Evolutionary conservation across 768 basidiomycete species (phyloP).

Genomic region (Asterophora lycoperdoides): DNA sequence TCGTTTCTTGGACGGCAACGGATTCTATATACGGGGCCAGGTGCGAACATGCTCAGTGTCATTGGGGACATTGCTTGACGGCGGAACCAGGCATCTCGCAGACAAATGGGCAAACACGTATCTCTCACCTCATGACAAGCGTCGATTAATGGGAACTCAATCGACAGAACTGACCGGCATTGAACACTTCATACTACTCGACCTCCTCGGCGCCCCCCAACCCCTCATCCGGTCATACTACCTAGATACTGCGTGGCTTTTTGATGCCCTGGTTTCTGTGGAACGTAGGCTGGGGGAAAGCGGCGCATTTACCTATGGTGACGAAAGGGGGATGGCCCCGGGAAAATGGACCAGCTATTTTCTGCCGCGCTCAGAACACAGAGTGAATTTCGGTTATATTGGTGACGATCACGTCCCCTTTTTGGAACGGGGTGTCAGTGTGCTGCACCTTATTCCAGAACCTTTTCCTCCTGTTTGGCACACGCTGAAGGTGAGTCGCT

Average conservation of each 20-base stretch:
- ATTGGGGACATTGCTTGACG: not conserved
- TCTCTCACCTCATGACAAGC: constrained; percentile 52
- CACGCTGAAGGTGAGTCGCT: constrained; percentile 50
- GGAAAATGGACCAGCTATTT: constrained; percentile 67
- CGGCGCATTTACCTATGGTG: constrained; percentile 53
- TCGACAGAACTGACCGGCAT: constrained; percentile 71
- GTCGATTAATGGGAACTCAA: constrained; percentile 50
- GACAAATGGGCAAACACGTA: constrained; percentile 76
- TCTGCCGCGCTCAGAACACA: constrained; percentile 37
- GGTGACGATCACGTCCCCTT: constrained; percentile 97
- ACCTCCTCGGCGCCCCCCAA: constrained; percentile 77
- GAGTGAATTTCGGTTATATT: constrained; percentile 52
- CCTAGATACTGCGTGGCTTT: constrained; percentile 89
- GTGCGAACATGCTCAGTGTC: constrained; percentile 37
- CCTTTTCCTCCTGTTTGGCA: constrained; percentile 95
- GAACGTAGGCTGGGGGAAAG: constrained; percentile 67
- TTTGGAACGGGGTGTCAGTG: constrained; percentile 71
- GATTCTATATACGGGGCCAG: constrained; percentile 97
- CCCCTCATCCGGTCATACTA: constrained; percentile 81
- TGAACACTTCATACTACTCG: constrained; percentile 89
- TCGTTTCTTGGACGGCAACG: constrained; percentile 78
- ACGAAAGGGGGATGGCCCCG: constrained; percentile 40
- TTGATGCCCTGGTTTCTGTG: constrained; percentile 67
- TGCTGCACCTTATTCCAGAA: constrained; percentile 85
- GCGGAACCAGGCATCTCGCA: constrained; percentile 70